phyloP scores from a whole-genome alignment of 805 yeast species.

The Debaryomyces castellii region DNA sequence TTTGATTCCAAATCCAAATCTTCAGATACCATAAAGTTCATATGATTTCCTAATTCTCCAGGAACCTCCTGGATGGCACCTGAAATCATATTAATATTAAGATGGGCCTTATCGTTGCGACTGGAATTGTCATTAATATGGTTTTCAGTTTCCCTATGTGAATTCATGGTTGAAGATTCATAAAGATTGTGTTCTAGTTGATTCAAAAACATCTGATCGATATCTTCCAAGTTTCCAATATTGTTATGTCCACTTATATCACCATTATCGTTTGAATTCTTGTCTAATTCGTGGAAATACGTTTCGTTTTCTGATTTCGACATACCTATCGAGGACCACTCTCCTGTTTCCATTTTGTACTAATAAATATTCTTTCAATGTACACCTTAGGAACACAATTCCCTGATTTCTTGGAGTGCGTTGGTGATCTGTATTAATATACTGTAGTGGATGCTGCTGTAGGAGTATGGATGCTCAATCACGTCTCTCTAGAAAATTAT shows the following conservation, averaged over 20 bases:
- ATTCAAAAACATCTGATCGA: constrained; percentile 26
- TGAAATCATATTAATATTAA: neutral
- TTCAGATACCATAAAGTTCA: constrained; percentile 24
- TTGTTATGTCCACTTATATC: neutral
- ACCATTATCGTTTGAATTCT: constrained; percentile 5
- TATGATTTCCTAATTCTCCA: constrained; percentile 12
- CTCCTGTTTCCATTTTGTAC: neutral
- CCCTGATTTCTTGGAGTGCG: neutral
- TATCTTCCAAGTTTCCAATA: constrained; percentile 18
- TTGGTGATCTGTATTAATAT: too few species aligned
- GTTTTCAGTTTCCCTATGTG: neutral
- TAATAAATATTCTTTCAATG: neutral
- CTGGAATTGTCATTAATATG: neutral
- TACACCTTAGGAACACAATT: neutral
- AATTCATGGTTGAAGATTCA: constrained; percentile 9
- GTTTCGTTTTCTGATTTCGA: constrained; percentile 8
- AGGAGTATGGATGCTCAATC: neutral
- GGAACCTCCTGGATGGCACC: neutral
- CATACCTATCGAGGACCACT: neutral
- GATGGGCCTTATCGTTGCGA: neutral
- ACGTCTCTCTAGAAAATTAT: neutral
- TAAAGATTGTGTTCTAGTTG: constrained; percentile 30
- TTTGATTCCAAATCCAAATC: constrained; percentile 10
- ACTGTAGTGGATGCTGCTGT: too few species aligned
- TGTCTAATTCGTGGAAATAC: constrained; percentile 14